Base-by-base conservation (phyloP, 805 yeast genomes). In the Torulaspora quercuum region DNA sequence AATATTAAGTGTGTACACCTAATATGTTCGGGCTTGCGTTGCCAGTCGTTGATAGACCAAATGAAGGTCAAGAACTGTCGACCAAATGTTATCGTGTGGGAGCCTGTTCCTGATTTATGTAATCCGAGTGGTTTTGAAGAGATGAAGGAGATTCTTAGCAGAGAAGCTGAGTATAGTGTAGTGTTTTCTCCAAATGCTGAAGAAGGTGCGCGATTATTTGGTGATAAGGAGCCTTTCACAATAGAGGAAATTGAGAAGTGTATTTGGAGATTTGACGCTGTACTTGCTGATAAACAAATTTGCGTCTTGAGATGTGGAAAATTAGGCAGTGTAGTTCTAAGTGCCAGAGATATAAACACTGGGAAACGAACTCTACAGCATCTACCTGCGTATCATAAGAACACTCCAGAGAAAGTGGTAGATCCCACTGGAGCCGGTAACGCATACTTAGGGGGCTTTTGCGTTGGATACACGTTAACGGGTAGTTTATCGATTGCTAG, bases 361-460 rank as follows among this genome's bases (percentile, higher is more conserved):
- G 41, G 38, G 8, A 14, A 21, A 12, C 32, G 49, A 18, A 29
- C 31, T 4, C 32, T 45, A 5, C 16, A 34, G 9, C 75, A 83
- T 76, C 70, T 76, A 14, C 89, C 92, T 0, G 85, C 96, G 1
- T 90, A 82, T 57, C 95, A 88, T 53, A 57, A 52, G 8, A 65
- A 62, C 13, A 49, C 52, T 3, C 50, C 52, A 3, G 55, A 52
- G 47, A 57, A 59, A 31, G 88, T 88, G 0, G 67, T 83, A 1
- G 97, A 89, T 58, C 94, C 96, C 2, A 89, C 97, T 0, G 97
- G 97, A 0, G 95, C 95, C 11, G 97, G 97, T 0, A 94, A 89
- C 53, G 72, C 95, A 0, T 88, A 82, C 55, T 75, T 86, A 34
- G 97, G 96, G 1, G 95, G 84, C 0, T 73, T 87, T 37, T 73